Base-by-base conservation (phyloP, 768 basidiomycete species). In the Guyanaporus albipodus region DNA sequence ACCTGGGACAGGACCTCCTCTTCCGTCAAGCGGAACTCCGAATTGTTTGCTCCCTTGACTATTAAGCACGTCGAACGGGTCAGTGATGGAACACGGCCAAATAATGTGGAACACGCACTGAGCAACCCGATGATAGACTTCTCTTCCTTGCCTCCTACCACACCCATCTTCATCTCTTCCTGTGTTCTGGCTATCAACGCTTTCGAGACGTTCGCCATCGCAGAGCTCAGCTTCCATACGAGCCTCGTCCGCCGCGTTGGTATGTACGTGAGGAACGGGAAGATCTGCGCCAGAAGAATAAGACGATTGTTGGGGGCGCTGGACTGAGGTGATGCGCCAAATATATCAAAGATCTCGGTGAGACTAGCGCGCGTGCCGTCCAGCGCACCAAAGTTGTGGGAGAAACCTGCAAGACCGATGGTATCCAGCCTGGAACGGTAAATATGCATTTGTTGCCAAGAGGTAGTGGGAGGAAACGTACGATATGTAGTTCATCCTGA, bases 321-420 rank as follows among this genome's bases (percentile, higher is more conserved):
- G 5, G 48, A 38, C 1, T 22, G 19, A 12, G 51, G 48, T 3
- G 68, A 56, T 21, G 53, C 47, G 4, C 32, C 22, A 41, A 74
- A 68, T 1, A 67, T 57, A 14, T 73, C 70, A 27, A 78, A 75
- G 2, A 68, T 64, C 5, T 71, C 65, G 3, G 69, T 64, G 15
- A 80, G 67, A 3, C 66, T 51, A 4, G 74, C 67, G 23, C 58
- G 59, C 44, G 75, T 70, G 6, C 79, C 79, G 12, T 76, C 71
- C 5, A 82, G 67, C 0, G 75, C 61, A 12, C 72, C 72, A 50
- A 83, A 83, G 54, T 80, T 68, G 55, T 83, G 74, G 4, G 76
- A 74, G 48, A 82, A 83, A 0, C 80, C 78, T 8, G 77, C 78
- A 27, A 82, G 75, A 12, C n/a, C n/a, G n/a, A n/a, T n/a, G n/a